Conservation (phyloP, 1,284 basidiomycete species). For the Microstroma glucosiphilum region DNA sequence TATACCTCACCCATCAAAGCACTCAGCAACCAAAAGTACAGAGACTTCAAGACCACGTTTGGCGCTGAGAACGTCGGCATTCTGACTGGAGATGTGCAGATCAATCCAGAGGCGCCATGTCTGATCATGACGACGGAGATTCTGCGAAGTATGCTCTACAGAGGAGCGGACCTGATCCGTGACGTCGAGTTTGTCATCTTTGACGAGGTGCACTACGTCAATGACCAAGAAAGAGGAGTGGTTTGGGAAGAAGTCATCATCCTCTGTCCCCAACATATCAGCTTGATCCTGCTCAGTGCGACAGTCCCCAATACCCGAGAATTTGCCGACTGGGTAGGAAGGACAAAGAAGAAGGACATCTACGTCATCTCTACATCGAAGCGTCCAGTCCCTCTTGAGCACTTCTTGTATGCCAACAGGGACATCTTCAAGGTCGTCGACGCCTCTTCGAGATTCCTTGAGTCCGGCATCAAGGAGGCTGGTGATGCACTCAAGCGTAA, state of each 20-base stretch:
- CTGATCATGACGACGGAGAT: conserved; percentile 90
- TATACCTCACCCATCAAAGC: conserved; percentile 99
- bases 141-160: conserved; percentile 75
- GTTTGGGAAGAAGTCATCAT: conserved; percentile 99
- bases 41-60: conserved; percentile 97
- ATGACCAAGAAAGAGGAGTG: conserved; percentile 97
- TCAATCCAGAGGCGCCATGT: conserved; percentile 95
- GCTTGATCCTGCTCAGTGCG: conserved; percentile 73
- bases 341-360: conserved; percentile 98
- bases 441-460: conserved; percentile 66
- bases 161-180: conserved; percentile 89
- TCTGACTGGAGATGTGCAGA: conserved; percentile 96
- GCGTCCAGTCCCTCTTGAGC: conserved; percentile 92
- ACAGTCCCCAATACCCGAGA: conserved; percentile 98
- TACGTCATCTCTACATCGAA: conserved; percentile 97
- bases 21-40: conserved; percentile 95
- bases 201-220: conserved; percentile 99
- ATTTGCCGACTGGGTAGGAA: conserved; percentile 98
- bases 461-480: conserved; percentile 62
- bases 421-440: conserved; percentile 91
- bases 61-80: conserved; percentile 88
- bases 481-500: conserved; percentile 80
- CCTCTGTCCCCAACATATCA: conserved; percentile 46
- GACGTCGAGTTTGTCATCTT: conserved; percentile 99
- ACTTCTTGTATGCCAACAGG: conserved; percentile 87